Percentiles rank a stretch among this genome's conserved stretches.
phyloP scores from a whole-genome alignment of 2,329 filamentous ascomycete genomes.

The Fusarium sp. region DNA sequence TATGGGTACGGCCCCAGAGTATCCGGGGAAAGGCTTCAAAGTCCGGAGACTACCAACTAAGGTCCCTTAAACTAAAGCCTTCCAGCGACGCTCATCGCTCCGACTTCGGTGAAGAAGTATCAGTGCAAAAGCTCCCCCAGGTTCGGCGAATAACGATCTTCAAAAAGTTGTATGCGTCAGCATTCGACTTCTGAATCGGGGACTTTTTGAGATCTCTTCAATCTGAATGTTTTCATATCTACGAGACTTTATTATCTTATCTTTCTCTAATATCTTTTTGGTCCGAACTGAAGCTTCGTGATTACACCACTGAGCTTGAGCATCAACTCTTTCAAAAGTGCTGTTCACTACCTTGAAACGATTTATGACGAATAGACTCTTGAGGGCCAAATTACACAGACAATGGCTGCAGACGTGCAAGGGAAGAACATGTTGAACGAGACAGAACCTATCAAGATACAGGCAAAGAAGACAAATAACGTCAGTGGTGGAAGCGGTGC shows the following conservation, averaged over 20 bases:
- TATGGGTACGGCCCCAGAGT: not conserved
- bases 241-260: not conserved
- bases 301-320: not conserved
- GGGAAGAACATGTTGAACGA: slow-evolving; percentile 10
- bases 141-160: slow-evolving; percentile 33
- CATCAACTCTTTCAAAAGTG: not conserved
- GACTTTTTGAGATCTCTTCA: not conserved
- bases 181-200: slow-evolving; percentile 22
- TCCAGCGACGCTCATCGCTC: slow-evolving; percentile 7
- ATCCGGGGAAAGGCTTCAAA: not conserved
- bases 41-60: not conserved
- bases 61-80: not conserved
- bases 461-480: slow-evolving; percentile 12
- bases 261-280: not conserved
- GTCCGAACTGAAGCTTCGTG: not conserved
- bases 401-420: slow-evolving; percentile 42
- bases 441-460: not conserved
- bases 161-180: slow-evolving; percentile 30
- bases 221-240: not conserved
- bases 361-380: slow-evolving; percentile 18
- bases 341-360: not conserved
- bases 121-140: slow-evolving; percentile 24
- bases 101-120: slow-evolving; percentile 29
- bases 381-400: slow-evolving; percentile 1
- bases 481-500: slow-evolving; percentile 15